Evolutionary conservation across 2,329 filamentous ascomycete species (phyloP).

Genomic region (Dothistroma pini): DNA sequence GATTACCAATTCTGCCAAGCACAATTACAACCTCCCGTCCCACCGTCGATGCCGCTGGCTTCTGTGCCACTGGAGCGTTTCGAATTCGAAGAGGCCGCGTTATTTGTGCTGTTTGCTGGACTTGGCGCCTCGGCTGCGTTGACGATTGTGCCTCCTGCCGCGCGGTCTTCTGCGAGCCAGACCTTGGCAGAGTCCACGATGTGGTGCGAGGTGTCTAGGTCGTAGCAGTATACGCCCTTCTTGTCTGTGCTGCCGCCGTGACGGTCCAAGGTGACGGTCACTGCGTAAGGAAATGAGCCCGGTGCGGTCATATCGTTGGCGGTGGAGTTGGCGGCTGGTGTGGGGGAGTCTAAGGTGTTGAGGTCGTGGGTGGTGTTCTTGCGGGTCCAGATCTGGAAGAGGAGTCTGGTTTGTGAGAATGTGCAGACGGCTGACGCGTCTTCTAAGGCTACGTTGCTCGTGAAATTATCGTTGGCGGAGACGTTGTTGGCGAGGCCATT

Average conservation of each 20-base stretch:
- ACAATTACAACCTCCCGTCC: constrained; percentile 58
- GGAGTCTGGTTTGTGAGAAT: constrained; percentile 59
- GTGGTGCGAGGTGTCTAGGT: constrained; percentile 46
- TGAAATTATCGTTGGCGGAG: constrained; percentile 10
- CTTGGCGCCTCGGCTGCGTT: constrained; percentile 48
- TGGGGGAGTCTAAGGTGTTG: background rate
- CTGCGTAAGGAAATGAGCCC: constrained; percentile 59
- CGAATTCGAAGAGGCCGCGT: constrained; percentile 1
- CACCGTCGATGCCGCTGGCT: constrained; percentile 56
- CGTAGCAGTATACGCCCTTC: constrained; percentile 61
- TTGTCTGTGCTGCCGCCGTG: constrained; percentile 53
- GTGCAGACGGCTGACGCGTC: constrained; percentile 39
- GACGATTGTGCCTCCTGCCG: constrained; percentile 46
- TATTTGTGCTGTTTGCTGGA: constrained; percentile 23
- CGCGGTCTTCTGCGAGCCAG: constrained; percentile 52
- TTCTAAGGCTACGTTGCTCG: constrained; percentile 17
- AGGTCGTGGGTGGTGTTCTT: constrained; percentile 27
- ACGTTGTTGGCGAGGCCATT: constrained; percentile 52
- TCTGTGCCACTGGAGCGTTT: background rate
- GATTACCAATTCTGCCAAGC: constrained; percentile 54
- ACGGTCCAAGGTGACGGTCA: constrained; percentile 58
- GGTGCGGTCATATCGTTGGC: constrained; percentile 49
- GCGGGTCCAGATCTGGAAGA: constrained; percentile 60
- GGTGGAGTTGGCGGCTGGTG: constrained; percentile 25
- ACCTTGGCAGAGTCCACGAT: constrained; percentile 45